Conservation (phyloP, 148 eudicot species). For the Fallopia convolvulus region DNA sequence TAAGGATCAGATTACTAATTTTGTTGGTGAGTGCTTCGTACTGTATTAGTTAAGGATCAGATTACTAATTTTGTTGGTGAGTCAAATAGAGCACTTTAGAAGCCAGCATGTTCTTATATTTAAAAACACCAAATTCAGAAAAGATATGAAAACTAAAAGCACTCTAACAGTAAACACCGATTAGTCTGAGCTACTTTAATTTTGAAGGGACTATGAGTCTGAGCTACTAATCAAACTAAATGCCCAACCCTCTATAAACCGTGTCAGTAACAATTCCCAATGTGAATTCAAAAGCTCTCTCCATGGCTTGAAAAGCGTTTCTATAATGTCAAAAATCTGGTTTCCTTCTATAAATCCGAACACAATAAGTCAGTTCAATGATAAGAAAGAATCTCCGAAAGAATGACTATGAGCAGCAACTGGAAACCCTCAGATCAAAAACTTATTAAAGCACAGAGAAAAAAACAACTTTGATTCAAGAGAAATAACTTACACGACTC, state of each 20-base stretch:
- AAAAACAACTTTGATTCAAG: background rate
- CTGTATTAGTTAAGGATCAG: background rate
- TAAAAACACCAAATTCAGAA: background rate
- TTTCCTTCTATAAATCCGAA: background rate
- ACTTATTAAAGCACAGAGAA: background rate
- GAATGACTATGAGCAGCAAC: background rate
- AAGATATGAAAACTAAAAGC: background rate
- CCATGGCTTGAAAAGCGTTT: background rate
- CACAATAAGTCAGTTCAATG: background rate
- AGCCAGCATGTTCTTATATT: background rate
- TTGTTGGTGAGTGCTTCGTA: background rate
- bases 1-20: background rate
- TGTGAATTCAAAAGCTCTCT: background rate
- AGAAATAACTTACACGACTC: conserved; percentile 8
- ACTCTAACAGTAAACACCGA: background rate
- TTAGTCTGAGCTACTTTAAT: background rate
- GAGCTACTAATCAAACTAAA: background rate
- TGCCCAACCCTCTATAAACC: background rate
- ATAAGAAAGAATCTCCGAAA: too few species aligned
- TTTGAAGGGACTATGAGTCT: background rate
- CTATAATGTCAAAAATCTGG: background rate
- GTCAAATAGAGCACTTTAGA: background rate
- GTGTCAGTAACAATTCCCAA: background rate
- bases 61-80: background rate
- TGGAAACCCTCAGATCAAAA: background rate